These are phyloP conservation scores for Collybia sordida DNA, from an alignment of 768 basidiomycete species.

Conservation along the genomic window DNA sequence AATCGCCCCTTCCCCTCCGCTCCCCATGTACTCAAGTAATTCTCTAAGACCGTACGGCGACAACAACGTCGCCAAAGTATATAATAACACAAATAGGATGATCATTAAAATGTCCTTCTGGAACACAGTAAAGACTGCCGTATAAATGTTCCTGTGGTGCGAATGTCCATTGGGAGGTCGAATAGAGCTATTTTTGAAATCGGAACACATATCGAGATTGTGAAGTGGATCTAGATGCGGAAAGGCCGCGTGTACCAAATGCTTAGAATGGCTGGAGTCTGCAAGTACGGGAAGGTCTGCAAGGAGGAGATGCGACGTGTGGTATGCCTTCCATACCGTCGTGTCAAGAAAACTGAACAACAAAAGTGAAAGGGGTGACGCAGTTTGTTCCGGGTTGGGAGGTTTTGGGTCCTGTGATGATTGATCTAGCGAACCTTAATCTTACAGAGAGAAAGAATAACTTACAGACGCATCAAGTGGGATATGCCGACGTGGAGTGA, in stretches of 20 bases:
- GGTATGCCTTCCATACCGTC: conserved; percentile 42
- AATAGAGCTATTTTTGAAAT: conserved; percentile 32
- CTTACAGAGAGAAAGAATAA: conserved; percentile 23
- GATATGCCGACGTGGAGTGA: conserved; percentile 53
- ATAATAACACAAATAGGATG: conserved; percentile 22
- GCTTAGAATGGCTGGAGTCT: conserved; percentile 47
- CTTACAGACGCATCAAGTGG: conserved; percentile 49
- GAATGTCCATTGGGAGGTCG: conserved; percentile 29
- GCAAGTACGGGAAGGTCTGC: conserved; percentile 62
- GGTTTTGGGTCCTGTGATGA: conserved; percentile 27
- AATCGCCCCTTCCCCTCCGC: conserved; percentile 39
- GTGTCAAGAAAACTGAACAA: conserved; percentile 55
- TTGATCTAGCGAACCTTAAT: conserved; percentile 16
- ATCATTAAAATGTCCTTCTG: conserved; percentile 27
- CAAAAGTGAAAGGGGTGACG: conserved; percentile 39
- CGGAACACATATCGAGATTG: conserved; percentile 8
- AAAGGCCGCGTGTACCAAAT: conserved; percentile 23
- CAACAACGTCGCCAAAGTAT: conserved; percentile 21
- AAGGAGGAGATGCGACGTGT: conserved; percentile 41
- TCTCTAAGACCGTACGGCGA: conserved; percentile 39
- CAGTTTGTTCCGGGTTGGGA: conserved; percentile 50
- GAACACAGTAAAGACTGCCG: conserved; percentile 37
- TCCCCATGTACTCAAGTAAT: conserved; percentile 42
- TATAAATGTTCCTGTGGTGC: conserved; percentile 34
- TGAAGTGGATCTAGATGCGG: conserved; percentile 14